A percentile compares a stretch with the other conserved stretches of the same genome.
Evolutionary conservation across 495 filamentous ascomycete genomes (phyloP).

Genomic region (Penicillium mononematosum): DNA sequence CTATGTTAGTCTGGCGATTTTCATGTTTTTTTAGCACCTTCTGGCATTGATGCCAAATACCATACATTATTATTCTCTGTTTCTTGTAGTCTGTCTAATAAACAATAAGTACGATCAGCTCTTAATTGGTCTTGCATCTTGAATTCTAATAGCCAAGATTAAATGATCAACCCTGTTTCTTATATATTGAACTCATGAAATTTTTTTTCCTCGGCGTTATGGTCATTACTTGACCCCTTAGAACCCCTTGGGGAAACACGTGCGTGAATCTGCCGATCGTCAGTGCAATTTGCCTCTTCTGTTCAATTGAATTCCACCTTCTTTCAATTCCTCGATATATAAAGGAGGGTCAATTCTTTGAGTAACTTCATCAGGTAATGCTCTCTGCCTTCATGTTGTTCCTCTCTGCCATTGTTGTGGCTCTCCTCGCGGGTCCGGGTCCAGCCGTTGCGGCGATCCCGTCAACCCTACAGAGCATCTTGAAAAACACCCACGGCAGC

Average conservation of each 20-base stretch:
- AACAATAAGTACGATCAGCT: not conserved
- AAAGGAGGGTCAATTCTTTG: not conserved
- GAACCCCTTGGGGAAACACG: not conserved
- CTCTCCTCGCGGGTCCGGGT: constrained; percentile 27
- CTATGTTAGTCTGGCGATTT: constrained; percentile 9
- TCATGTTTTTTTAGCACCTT: constrained; percentile 12
- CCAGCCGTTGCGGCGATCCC: constrained; percentile 29
- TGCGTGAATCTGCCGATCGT: constrained; percentile 9
- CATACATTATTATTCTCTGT: not conserved
- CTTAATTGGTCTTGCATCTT: not conserved
- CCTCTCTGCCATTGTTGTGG: constrained; percentile 24
- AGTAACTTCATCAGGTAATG: constrained; percentile 2
- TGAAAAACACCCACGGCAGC: constrained; percentile 45
- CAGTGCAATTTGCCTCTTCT: not conserved
- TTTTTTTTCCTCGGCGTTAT: not conserved
- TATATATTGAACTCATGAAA: not conserved
- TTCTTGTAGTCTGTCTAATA: not conserved
- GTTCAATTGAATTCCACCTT: constrained; percentile 4
- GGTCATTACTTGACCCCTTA: not conserved
- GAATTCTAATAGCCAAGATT: not conserved
- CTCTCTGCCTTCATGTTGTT: constrained; percentile 18
- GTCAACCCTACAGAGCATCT: constrained; percentile 40
- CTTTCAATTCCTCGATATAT: not conserved
- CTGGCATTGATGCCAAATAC: constrained; percentile 5
- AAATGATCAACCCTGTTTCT: too few relatives aligned